Evolutionary conservation across 257 asterid species (phyloP).

Genomic region (Solanum raphanifolium): DNA sequence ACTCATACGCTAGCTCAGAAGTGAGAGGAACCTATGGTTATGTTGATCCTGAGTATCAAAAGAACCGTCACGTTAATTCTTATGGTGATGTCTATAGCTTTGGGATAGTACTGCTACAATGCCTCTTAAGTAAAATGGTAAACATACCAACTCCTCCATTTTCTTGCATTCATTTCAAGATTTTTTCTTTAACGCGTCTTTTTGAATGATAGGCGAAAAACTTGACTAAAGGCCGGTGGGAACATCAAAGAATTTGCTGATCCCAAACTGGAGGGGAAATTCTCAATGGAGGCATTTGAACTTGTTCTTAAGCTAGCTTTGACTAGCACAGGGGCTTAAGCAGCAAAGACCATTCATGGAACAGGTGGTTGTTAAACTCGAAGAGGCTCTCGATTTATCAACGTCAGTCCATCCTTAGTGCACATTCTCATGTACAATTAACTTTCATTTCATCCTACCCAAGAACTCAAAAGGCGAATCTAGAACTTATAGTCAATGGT

Average conservation of each 20-base stretch:
- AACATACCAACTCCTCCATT: neutral
- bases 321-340: constrained; percentile 53
- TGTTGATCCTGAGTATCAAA: constrained; percentile 82
- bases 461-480: neutral
- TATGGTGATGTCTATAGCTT: constrained; percentile 77
- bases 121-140: constrained; percentile 63
- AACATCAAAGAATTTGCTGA: constrained; percentile 56
- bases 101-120: constrained; percentile 62
- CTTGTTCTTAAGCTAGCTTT: constrained; percentile 41
- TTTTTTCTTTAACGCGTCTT: neutral
- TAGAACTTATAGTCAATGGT: neutral
- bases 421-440: neutral
- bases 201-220: constrained; percentile 41
- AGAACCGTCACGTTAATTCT: constrained; percentile 55
- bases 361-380: constrained; percentile 33
- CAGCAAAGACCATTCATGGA: constrained; percentile 68
- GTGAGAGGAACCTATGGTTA: constrained; percentile 84
- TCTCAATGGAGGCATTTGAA: constrained; percentile 44
- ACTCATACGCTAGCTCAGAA: constrained; percentile 75
- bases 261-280: constrained; percentile 47
- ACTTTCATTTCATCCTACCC: neutral
- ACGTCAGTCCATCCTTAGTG: constrained; percentile 13
- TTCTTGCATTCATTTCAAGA: neutral
- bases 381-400: constrained; percentile 43
- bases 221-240: constrained; percentile 40